Conservation (phyloP, 805 yeast species). For the Myxozyma melibiosi region DNA sequence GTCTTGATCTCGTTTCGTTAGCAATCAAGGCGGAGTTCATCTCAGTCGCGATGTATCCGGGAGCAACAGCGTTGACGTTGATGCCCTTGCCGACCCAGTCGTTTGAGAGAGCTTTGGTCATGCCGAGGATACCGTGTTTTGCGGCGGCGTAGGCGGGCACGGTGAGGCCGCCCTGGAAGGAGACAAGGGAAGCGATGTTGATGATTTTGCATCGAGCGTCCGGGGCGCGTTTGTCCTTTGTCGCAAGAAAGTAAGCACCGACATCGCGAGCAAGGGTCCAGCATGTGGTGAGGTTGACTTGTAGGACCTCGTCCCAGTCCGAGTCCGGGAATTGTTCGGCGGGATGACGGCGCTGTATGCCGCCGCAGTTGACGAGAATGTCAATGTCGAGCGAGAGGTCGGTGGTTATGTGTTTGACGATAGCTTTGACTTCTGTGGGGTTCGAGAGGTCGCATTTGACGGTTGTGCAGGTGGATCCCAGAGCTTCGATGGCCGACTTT, state of each 20-base stretch:
- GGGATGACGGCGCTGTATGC: conserved; percentile 43
- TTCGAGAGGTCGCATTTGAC: conserved; percentile 37
- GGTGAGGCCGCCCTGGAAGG: conserved; percentile 48
- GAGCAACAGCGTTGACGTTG: conserved; percentile 53
- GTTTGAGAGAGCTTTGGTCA: conserved; percentile 47
- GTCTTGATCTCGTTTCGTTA: conserved; percentile 37
- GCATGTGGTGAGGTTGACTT: conserved; percentile 47
- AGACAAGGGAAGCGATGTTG: conserved; percentile 48
- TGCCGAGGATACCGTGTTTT: conserved; percentile 47
- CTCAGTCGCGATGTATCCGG: conserved; percentile 54
- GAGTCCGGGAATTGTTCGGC: conserved; percentile 46
- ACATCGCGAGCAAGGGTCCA: conserved; percentile 45
- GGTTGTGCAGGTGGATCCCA: conserved; percentile 37
- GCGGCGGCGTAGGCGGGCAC: conserved; percentile 49
- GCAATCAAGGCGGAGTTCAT: conserved; percentile 45
- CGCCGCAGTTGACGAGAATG: conserved; percentile 50
- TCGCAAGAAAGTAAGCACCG: conserved; percentile 45
- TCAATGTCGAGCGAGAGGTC: conserved; percentile 43
- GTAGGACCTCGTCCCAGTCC: conserved; percentile 46
- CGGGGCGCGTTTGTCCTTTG: conserved; percentile 27
- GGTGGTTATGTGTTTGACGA: conserved; percentile 42
- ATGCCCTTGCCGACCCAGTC: conserved; percentile 53
- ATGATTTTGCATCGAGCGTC: conserved; percentile 47
- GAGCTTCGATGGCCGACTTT: conserved; percentile 36
- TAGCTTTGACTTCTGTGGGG: conserved; percentile 39